Base-by-base conservation (phyloP, 2,329 filamentous ascomycete genomes). In the Talaromyces sp. region DNA sequence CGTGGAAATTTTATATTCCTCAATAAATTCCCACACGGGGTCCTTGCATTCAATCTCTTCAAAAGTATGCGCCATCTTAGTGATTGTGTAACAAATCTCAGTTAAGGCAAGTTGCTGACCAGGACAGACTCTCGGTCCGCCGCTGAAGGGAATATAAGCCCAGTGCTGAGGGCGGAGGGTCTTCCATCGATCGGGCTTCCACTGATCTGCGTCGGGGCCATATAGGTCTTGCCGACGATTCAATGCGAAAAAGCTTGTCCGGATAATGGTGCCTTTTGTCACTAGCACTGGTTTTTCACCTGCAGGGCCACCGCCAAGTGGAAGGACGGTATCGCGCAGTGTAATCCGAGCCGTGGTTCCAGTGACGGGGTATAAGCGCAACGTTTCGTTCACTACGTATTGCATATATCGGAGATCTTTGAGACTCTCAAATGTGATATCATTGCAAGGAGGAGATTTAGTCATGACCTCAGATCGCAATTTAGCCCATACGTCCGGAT, bases 231-330 rank as follows among this genome's bases (percentile, higher is more conserved):
- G 70, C n/a, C 87, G 83, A 1, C 89, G 84, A 67, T 94, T 89
- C 87, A 93, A 89, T 7, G 83, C 73, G 54, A 89, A 80, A 0
- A 87, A 79, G 50, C 80, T 85, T 77, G 91, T 94, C 41, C 74
- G 78, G 60, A 94, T 77, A 5, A 80, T 72, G 1, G 84, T 84
- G 66, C 86, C 84, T 71, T 89, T 87, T 58, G 82, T 80, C 5
- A 91, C 73, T 57, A 84, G 82, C 2, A 93, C 67, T 0, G 88
- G 88, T 43, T 79, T 74, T 2, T 73, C 70, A 36, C 78, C 73
- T 13, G 56, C 43, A 11, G 43, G 56, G 0, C 59, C 56, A 11
- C 59, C 59, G 10, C 59, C 56, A 9, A 19, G 15, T 11, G 56
- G 59, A 2, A 61, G 59, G 3, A 28, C 17, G 10, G 59, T 61